These are phyloP conservation scores for Neolentinus lepideus DNA, from an alignment of 1,284 basidiomycete genomes.

Conservation along the genomic window DNA sequence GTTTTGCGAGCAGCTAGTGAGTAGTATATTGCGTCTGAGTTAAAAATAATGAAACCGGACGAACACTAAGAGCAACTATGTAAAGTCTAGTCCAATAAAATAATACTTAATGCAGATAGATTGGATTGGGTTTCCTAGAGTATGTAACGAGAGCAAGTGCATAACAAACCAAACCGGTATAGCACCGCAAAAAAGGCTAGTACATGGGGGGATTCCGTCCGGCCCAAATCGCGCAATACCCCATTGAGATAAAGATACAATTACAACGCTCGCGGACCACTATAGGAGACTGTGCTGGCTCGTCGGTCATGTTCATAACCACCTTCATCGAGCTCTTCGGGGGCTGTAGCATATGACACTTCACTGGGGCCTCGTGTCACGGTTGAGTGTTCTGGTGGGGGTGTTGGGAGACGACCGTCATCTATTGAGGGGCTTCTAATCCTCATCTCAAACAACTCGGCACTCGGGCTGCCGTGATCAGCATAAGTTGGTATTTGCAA, in stretches of 20 bases:
- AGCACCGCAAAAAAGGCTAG: background rate
- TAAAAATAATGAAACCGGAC: background rate
- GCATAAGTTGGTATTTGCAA: background rate
- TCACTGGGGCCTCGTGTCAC: conserved; percentile 7
- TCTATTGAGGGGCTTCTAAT: background rate
- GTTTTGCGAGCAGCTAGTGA: background rate
- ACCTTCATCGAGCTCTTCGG: background rate
- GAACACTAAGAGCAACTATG: background rate
- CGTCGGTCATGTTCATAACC: background rate
- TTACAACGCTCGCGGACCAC: background rate
- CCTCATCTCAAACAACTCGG: background rate
- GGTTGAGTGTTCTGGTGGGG: conserved; percentile 3
- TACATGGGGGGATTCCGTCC: background rate
- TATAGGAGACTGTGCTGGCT: background rate
- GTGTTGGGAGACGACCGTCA: background rate
- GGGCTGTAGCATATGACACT: conserved; percentile 8
- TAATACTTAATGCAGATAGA: background rate
- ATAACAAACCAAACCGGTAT: background rate
- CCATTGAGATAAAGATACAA: background rate
- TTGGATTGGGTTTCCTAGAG: background rate
- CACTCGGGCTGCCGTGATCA: background rate
- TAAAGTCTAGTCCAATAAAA: background rate
- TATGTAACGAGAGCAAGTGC: background rate
- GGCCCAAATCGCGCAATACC: background rate
- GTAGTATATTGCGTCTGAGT: background rate